Base-by-base conservation (phyloP, 2,329 filamentous ascomycete genomes). In the Colletotrichum lindemuthianum region DNA sequence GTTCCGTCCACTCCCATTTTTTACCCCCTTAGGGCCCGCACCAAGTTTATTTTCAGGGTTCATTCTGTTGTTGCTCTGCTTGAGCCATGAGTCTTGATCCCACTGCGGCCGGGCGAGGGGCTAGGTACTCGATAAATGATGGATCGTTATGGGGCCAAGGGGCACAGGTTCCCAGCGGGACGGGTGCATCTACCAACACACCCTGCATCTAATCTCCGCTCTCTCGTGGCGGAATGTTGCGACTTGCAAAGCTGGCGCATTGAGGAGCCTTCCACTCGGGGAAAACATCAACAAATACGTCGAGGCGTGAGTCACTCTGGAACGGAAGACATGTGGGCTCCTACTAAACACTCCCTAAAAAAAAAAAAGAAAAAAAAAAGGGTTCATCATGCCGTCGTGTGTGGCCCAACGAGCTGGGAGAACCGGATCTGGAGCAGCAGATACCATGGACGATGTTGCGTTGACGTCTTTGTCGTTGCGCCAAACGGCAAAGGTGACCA, bases 51-150 rank as follows among this genome's bases (percentile, higher is more conserved):
- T 43, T 50, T 50, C 45, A 47, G 55, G 45, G 36, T 44, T 32
- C 44, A 39, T 33, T 36, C 34, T 48, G n/a, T 10, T 41, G 47
- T 13, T 41, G 10, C 24, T 6, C 16, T 48, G 15, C 41, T 56
- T 24, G 15, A 9, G 16, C n/a, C 15, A 37, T 48, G 44, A 32
- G 40, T 37, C 34, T 33, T 36, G 43, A 48, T 43, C 58, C 24
- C 58, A 61, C 51, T 34, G 47, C 58, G 51, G 51, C 51, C 61
- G 61, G 61, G 61, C 61, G 61, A 65, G 51, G 33, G 51, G 61
- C 58, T 50, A 65, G 51, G 16, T 40, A 52, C 48, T 39, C 41
- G 49, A n/a, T 48, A 47, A 47, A 44, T 40, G 33, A 40, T 50
- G 61, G 57, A 53, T 51, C 57, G 37, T 32, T 40, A 61, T 47